These are phyloP conservation scores for Schoenoplectus triqueter DNA, from an alignment of 202 grass and related monocot species.

Conservation along the genomic window DNA sequence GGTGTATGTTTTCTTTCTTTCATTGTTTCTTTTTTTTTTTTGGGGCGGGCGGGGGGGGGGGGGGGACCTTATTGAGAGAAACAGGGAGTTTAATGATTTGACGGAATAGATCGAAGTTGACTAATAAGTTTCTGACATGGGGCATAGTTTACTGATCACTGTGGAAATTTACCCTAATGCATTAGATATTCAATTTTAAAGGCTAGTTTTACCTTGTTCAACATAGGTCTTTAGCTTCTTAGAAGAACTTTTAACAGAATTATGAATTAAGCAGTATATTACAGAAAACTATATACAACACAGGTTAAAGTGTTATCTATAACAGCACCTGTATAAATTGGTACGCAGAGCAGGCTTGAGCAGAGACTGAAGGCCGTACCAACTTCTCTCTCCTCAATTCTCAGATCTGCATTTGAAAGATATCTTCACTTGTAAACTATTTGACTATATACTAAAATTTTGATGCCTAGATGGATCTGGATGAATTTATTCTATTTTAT, in stretches of 20 bases:
- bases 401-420: constrained; percentile 45
- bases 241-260: not conserved
- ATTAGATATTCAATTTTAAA: not conserved
- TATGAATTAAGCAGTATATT: constrained; percentile 10
- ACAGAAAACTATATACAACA: constrained; percentile 39
- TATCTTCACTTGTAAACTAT: constrained; percentile 38
- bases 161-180: not conserved
- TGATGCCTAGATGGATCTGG: constrained; percentile 7
- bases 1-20: not conserved
- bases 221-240: not conserved
- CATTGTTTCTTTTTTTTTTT: not conserved
- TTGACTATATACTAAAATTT: constrained; percentile 21
- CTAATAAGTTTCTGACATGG: not conserved
- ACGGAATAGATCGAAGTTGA: constrained; percentile 12
- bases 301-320: constrained; percentile 30
- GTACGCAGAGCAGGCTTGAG: constrained; percentile 44
- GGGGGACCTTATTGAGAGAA: not conserved
- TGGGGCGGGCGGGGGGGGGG: too few relatives aligned
- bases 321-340: constrained; percentile 2
- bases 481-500: constrained; percentile 1
- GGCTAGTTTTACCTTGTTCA: not conserved
- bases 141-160: not conserved
- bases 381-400: constrained; percentile 85
- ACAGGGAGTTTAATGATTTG: not conserved
- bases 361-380: constrained; percentile 94